Conservation (phyloP, 2,329 filamentous ascomycete species). For the Magnaporthiopsis incrustans region DNA sequence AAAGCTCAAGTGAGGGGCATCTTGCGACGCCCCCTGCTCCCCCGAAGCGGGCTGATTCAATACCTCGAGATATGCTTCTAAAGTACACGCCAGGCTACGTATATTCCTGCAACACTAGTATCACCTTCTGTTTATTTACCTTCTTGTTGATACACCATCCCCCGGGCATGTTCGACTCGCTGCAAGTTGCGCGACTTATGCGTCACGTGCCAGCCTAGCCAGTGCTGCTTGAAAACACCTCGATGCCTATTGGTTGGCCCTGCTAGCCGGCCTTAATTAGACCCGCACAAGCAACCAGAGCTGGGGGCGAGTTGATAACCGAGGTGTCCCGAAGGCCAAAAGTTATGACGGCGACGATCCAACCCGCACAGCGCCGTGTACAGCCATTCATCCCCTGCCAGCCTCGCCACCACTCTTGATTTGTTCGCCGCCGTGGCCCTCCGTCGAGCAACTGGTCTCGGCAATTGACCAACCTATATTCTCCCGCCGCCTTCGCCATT, state of each 20-base stretch:
- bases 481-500: too few relatives aligned
- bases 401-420: background rate
- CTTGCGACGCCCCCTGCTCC: too few relatives aligned
- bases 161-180: too few relatives aligned
- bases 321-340: slow-evolving; percentile 2
- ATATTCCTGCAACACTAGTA: too few relatives aligned
- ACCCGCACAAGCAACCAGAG: background rate
- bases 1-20: too few relatives aligned
- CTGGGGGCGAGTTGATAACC: slow-evolving; percentile 2
- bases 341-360: background rate
- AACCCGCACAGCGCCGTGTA: background rate
- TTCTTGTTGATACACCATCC: too few relatives aligned
- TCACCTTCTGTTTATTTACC: too few relatives aligned
- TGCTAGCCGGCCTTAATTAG: background rate
- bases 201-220: background rate
- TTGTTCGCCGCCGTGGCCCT: background rate
- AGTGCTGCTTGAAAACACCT: background rate
- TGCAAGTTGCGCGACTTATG: too few relatives aligned
- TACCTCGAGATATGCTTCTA: too few relatives aligned
- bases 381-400: background rate
- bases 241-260: background rate
- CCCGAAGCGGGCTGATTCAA: too few relatives aligned
- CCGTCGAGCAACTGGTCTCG: background rate
- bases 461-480: background rate
- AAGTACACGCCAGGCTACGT: too few relatives aligned